Base-by-base conservation (phyloP, 257 asterid species). In the Scutellaria baicalensis region DNA sequence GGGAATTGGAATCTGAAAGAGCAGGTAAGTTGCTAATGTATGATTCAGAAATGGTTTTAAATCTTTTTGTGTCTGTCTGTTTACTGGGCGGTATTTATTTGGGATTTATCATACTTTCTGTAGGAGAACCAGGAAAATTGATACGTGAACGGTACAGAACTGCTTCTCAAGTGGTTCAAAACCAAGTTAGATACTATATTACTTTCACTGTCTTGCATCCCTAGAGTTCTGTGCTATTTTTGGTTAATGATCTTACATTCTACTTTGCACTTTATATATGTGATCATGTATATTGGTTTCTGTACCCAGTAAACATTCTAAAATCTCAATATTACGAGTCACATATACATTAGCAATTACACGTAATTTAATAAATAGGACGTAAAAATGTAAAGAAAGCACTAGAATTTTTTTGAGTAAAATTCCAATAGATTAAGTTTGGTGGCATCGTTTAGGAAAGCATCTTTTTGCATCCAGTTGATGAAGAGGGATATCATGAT, bases 101-200 rank as follows among this genome's bases (percentile, higher is more conserved):
- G 17, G 66, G 68, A 23, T 70, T 64, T 76, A 35, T 59, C 36
- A 12, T 83, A 33, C 65, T 78, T 81, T 70, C 47, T 75, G 74
- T 84, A 90, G 98, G 97, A 74, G 98, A 93, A 80, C 98, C 98
- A 33, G 98, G 98, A 77, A 90, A 77, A 86, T 71, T 93, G 87
- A 93, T 93, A 67, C 97, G 95, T 49, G 93, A 93, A 59, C 97
- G 98, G 58, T 93, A 93, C 90, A 84, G 98, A 81, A 80, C 98
- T 80, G 98, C 98, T 86, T 93, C 98, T 75, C 96, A 84, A 90
- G 97, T 93, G 88, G 93, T 90, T 77, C 95, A 93, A 83, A 93
- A 88, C 85, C 98, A 93, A 87, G 97, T 90, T 86, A 92, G 96
- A 85, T 78, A 86, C 95, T 81, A 78, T 75, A 81, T 77, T 80